Evolutionary conservation across 2,329 filamentous ascomycete species (phyloP).

Genomic region (Sclerotinia borealis): DNA sequence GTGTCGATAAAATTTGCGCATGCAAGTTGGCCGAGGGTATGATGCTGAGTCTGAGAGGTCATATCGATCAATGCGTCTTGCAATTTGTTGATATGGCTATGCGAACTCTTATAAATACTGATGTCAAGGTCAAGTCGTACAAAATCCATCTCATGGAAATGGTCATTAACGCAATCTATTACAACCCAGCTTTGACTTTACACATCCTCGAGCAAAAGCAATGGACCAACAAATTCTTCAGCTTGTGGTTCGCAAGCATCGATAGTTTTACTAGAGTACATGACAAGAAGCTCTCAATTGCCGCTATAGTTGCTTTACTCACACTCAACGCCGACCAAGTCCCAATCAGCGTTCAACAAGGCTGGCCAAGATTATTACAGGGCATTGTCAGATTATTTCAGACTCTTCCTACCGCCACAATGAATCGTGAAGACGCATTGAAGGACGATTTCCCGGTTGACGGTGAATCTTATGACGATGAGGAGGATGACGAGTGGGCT

Average conservation of each 20-base stretch:
- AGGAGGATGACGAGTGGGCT: conserved; percentile 70
- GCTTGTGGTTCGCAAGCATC: conserved; percentile 95
- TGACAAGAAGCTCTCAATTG: conserved; percentile 97
- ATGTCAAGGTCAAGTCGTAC: conserved; percentile 86
- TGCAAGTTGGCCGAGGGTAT: conserved; percentile 97
- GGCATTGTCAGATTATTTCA: conserved; percentile 90
- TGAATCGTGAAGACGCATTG: conserved; percentile 87
- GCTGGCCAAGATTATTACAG: conserved; percentile 81
- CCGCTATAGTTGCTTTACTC: conserved; percentile 82
- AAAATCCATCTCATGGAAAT: conserved; percentile 97
- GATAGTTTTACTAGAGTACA: conserved; percentile 89
- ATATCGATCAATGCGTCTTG: conserved; percentile 81
- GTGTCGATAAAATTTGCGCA: conserved; percentile 90
- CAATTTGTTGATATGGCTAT: conserved; percentile 87
- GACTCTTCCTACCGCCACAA: conserved; percentile 78
- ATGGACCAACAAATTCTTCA: conserved; percentile 99
- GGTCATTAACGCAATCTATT: conserved; percentile 97
- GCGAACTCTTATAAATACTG: conserved; percentile 66
- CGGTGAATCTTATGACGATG: conserved; percentile 53
- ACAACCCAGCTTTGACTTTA: conserved; percentile 80
- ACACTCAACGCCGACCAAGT: conserved; percentile 75
- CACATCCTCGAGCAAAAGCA: conserved; percentile 83
- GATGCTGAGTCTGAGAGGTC: conserved; percentile 88
- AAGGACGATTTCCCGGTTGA: conserved; percentile 78
- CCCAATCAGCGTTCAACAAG: conserved; percentile 85